phyloP scores from a whole-genome alignment of 352 stramenopile genomes.

The Globisporangium abappressorium region DNA sequence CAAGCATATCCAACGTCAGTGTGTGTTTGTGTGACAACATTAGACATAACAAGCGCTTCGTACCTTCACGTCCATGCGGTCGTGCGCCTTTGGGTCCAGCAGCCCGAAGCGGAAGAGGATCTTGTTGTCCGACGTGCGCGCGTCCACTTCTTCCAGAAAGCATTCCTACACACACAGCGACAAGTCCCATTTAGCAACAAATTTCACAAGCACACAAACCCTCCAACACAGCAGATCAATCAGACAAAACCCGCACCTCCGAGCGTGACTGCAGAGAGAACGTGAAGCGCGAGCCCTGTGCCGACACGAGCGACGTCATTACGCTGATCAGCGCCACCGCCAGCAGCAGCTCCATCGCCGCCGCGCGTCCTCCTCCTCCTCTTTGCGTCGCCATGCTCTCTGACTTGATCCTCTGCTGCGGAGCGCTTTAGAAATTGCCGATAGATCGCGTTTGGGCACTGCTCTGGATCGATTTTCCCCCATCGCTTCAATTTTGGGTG shows the following conservation, averaged over 20 bases:
- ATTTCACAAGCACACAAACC: background rate
- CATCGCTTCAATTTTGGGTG: too few species aligned
- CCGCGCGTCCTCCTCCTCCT: slow-evolving; percentile 13
- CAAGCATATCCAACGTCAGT: too few species aligned
- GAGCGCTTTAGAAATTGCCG: background rate
- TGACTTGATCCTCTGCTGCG: background rate
- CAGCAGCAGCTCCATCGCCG: slow-evolving; percentile 13
- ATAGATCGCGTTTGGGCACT: slow-evolving; percentile 7
- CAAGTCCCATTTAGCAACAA: background rate
- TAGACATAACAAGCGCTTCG: background rate
- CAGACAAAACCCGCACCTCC: slow-evolving; percentile 24
- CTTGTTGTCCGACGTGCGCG: slow-evolving; percentile 50
- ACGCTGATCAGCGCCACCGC: slow-evolving; percentile 18
- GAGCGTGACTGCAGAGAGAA: slow-evolving; percentile 38
- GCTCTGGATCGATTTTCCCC: background rate
- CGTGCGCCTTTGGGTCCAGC: slow-evolving; percentile 47
- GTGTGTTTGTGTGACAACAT: background rate
- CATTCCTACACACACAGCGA: slow-evolving; percentile 36
- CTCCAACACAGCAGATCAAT: background rate
- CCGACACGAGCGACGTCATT: slow-evolving; percentile 15
- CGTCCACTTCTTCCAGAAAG: slow-evolving; percentile 56
- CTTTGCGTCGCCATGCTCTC: slow-evolving; percentile 7
- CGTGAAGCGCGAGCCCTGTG: slow-evolving; percentile 41
- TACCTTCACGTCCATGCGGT: slow-evolving; percentile 54
- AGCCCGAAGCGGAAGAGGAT: slow-evolving; percentile 64